Percentiles rank a stretch among this genome's conserved stretches.
These are phyloP conservation scores for Apiospora hydei DNA, from an alignment of 2,329 filamentous ascomycete species.

Conservation along the genomic window DNA sequence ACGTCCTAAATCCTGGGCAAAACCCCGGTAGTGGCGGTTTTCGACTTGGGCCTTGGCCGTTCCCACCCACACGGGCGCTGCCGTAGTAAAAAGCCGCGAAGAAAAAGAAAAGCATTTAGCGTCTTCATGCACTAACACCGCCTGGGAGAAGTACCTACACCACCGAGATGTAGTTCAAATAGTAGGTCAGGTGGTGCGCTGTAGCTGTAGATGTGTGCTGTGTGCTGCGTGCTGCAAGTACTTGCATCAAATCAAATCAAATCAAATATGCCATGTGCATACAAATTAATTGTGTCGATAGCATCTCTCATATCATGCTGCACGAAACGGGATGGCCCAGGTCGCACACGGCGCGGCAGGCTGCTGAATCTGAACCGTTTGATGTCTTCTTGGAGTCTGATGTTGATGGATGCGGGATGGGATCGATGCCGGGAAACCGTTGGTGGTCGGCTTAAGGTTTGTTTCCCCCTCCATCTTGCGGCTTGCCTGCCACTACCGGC, in stretches of 20 bases:
- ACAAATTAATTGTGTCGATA: neutral
- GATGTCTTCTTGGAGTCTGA: neutral
- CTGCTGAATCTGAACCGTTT: conserved; percentile 9
- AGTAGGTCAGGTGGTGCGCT: neutral
- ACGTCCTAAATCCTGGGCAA: conserved; percentile 3
- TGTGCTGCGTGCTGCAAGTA: neutral
- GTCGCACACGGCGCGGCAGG: neutral
- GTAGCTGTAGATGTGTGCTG: neutral
- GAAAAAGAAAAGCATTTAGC: conserved; percentile 6
- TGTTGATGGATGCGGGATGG: conserved; percentile 4
- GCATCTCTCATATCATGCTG: neutral
- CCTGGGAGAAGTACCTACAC: neutral
- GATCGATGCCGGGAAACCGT: conserved; percentile 8
- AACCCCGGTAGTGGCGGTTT: conserved; percentile 14
- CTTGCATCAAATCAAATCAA: neutral
- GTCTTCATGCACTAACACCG: conserved; percentile 12
- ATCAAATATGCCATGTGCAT: neutral
- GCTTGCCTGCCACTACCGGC: neutral
- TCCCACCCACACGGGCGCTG: conserved; percentile 15
- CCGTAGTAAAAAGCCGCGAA: neutral
- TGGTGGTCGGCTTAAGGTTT: conserved; percentile 19
- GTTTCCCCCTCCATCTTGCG: conserved; percentile 8
- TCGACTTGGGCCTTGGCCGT: conserved; percentile 13
- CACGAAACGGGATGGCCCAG: neutral
- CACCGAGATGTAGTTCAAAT: neutral